Base-by-base conservation (phyloP, 1,139 yeast genomes). In the Blastobotrys malaysiensis region DNA sequence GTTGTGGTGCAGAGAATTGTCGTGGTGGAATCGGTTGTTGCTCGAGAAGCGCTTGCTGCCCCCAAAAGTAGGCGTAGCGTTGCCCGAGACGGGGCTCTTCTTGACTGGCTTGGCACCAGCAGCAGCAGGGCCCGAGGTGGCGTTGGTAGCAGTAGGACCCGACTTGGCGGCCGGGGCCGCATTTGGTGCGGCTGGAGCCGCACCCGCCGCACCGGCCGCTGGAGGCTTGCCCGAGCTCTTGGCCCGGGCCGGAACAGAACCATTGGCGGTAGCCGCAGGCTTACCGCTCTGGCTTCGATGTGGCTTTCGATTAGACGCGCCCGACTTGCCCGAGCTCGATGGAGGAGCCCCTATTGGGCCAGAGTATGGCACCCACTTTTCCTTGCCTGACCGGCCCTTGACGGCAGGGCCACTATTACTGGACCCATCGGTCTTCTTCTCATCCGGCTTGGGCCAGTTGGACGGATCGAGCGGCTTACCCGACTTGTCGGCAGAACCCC, bases 331-430 rank as follows among this genome's bases (percentile, higher is more conserved):
- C 16, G 39, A 13, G 39, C 39, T 31, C 27, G 45, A n/a, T 9
- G 45, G 22, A 9, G 50, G 14, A 2, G 45, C 24, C n/a, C 50
- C 50, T 20, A 48, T 44, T n/a, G 50, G 50, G 19, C 50, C 50
- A 14, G 50, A 36, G 67, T 85, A 83, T n/a, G 96, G 96, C 48
- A 88, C 86, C 96, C 96, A 89, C 71, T 88, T 88, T 64, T 86
- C 90, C 60, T 84, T 82, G 43, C 87, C 80, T 11, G 83, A 78
- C 58, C 59, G 57, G 5, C 56, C 54, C 48, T 79, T 79, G 53
- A 72, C 74, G 20, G 74, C 69, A 19, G 18, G 14, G 24, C 27
- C 11, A 18, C 6, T 21, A 16, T 36, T 36, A 20, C 46, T 43
- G 73, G 68, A 50, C 71, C 68, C 21, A 59, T 53, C 57, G 43